Conservation (phyloP, 441 rosid genomes). For the Arabidopsis lyrata region DNA sequence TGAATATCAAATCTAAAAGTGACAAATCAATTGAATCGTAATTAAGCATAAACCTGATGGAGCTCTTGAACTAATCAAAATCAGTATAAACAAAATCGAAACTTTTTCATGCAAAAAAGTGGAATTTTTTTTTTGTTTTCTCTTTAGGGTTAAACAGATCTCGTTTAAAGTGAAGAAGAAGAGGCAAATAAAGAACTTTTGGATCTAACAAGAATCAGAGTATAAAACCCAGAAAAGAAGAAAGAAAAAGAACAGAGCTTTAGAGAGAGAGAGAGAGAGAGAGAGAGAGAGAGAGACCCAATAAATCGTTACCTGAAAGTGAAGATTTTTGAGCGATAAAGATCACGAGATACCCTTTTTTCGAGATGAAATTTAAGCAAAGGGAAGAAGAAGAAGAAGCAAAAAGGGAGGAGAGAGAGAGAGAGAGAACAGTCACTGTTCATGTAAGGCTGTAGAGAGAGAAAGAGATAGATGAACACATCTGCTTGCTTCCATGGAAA, state of each 20-base stretch:
- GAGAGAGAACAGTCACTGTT: constrained; percentile 43
- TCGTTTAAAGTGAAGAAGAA: constrained; percentile 47
- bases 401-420: not conserved
- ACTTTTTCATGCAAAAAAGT: constrained; percentile 28
- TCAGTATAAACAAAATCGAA: not conserved
- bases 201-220: constrained; percentile 53
- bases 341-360: constrained; percentile 35
- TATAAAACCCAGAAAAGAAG: constrained; percentile 40
- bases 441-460: constrained; percentile 44
- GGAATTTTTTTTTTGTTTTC: not conserved
- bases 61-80: constrained; percentile 3
- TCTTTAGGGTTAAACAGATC: constrained; percentile 49
- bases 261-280: constrained; percentile 38
- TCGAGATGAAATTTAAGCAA: constrained; percentile 1
- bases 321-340: constrained; percentile 22
- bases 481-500: constrained; percentile 49
- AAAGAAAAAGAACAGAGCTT: constrained; percentile 42
- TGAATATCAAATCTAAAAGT: constrained; percentile 4
- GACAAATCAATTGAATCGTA: constrained; percentile 19
- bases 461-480: constrained; percentile 40
- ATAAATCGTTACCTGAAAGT: constrained; percentile 38
- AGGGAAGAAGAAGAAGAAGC: constrained; percentile 33
- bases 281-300: no score
- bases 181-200: constrained; percentile 30
- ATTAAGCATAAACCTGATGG: not conserved